Percentiles rank a stretch among this genome's conserved stretches.
phyloP scores from a whole-genome alignment of 2,329 filamentous ascomycete genomes.

The Colletotrichum aenigma region DNA sequence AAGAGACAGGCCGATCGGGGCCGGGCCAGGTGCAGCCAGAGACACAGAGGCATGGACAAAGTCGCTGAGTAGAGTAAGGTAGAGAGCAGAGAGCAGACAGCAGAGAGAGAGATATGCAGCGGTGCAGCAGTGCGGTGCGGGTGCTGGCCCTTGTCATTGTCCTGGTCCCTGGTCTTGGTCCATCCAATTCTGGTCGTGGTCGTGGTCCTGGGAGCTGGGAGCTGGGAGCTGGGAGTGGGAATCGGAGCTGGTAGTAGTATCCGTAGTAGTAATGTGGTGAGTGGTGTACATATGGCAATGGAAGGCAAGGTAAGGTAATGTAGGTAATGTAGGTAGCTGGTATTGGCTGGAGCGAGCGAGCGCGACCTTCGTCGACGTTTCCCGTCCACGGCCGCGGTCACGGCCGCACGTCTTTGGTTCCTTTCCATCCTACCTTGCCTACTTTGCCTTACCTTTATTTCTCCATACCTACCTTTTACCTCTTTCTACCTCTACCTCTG shows the following conservation, averaged over 20 bases:
- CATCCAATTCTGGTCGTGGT: neutral
- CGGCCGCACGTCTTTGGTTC: neutral
- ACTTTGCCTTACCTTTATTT: neutral
- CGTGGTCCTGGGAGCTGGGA: neutral
- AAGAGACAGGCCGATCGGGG: neutral
- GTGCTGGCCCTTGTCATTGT: neutral
- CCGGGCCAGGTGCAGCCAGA: neutral
- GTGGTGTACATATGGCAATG: neutral
- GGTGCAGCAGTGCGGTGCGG: neutral
- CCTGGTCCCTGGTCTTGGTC: neutral
- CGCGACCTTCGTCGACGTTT: constrained; percentile 18
- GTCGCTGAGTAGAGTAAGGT: neutral
- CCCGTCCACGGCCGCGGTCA: neutral
- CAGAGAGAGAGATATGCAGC: neutral
- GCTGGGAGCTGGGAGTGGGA: neutral
- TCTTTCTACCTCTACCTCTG: neutral
- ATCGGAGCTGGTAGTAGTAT: neutral
- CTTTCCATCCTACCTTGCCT: neutral
- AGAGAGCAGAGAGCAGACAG: neutral
- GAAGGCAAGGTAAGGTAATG: neutral
- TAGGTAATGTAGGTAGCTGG: neutral
- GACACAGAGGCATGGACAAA: neutral
- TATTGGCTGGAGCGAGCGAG: neutral
- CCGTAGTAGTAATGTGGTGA: neutral
- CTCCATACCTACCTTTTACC: neutral